Evolutionary conservation across 108 stramenopile genomes (phyloP), one percentile per base, ranked within the genome.

Genomic region (Conticribra guillardii): DNA sequence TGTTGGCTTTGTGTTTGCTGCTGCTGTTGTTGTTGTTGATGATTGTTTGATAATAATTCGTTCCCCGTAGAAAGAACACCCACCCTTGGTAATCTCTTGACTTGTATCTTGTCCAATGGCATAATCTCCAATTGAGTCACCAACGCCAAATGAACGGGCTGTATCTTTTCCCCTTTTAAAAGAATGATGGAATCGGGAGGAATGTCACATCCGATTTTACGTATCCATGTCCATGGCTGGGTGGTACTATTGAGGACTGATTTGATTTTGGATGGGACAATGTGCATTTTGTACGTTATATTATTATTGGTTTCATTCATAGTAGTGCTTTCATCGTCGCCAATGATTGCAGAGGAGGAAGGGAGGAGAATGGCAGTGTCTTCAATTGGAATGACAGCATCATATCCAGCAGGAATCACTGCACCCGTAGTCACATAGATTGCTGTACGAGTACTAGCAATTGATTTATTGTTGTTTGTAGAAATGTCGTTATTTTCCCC

Each of bases 41-140:
- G n/a, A n/a, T n/a, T n/a, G n/a, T n/a, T n/a, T n/a, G n/a, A n/a
- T n/a, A n/a, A n/a, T n/a, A 94, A 58, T 65, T 94, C 93, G 77
- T 92, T 94, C 18, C 97, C 97, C 18, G 96, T 99, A 26, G 95
- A 94, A 27, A 99, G 59, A 27, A 97, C 84, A 28, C 89, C 93
- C 23, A 93, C 80, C 32, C 48, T 73, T 1, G 77, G 64, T 24
- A 54, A 58, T 53, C 54, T 44, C 17, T 81, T 72, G 27, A 89
- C 82, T 52, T 28, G 50, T 4, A 90, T 52, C 34, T 69, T 16
- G 19, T 83, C 32, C 26, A 62, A 71, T 16, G 48, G 48, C 16
- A 79, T n/a, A n/a, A n/a, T 29, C 4, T 84, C 82, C 22, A 81
- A 74, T 69, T 94, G 93, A 26, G 67, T 33, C 9, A 91, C 54